phyloP scores from a whole-genome alignment of 257 asterid genomes.

The Echites panduratus region DNA sequence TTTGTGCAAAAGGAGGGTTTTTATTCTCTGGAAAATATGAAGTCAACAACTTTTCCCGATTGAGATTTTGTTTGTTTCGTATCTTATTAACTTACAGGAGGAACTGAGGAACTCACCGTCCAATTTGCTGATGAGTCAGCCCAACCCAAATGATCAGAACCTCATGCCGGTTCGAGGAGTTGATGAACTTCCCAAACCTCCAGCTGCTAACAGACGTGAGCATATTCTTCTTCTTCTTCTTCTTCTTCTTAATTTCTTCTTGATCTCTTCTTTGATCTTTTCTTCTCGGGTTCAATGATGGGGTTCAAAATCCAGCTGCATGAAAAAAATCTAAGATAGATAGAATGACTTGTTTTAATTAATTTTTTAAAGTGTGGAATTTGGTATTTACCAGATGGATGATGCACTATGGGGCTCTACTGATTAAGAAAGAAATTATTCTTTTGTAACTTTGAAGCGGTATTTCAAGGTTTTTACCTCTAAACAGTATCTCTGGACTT shows the following conservation, averaged over 20 bases:
- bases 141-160: slow-evolving; percentile 54
- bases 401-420: slow-evolving; percentile 25
- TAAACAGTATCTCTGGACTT: slow-evolving; percentile 30
- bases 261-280: too few relatives aligned
- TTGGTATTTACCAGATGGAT: slow-evolving; percentile 37
- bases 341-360: too few relatives aligned
- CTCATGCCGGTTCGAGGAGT: slow-evolving; percentile 67
- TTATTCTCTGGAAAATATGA: too few relatives aligned
- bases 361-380: too few relatives aligned
- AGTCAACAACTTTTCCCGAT: not conserved
- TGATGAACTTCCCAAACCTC: slow-evolving; percentile 92
- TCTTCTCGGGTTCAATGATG: too few relatives aligned
- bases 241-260: not conserved
- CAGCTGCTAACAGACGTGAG: slow-evolving; percentile 91
- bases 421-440: slow-evolving; percentile 23
- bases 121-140: slow-evolving; percentile 64
- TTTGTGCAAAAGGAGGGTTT: too few relatives aligned
- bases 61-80: not conserved
- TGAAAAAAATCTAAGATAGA: too few relatives aligned
- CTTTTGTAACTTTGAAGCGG: slow-evolving; percentile 5
- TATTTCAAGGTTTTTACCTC: slow-evolving; percentile 29
- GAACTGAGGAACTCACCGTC: slow-evolving; percentile 75
- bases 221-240: not conserved
- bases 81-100: slow-evolving; percentile 49
- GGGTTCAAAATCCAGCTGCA: too few relatives aligned